These are phyloP conservation scores for Grosmannia huntii DNA, from an alignment of 2,329 filamentous ascomycete genomes.

Conservation along the genomic window DNA sequence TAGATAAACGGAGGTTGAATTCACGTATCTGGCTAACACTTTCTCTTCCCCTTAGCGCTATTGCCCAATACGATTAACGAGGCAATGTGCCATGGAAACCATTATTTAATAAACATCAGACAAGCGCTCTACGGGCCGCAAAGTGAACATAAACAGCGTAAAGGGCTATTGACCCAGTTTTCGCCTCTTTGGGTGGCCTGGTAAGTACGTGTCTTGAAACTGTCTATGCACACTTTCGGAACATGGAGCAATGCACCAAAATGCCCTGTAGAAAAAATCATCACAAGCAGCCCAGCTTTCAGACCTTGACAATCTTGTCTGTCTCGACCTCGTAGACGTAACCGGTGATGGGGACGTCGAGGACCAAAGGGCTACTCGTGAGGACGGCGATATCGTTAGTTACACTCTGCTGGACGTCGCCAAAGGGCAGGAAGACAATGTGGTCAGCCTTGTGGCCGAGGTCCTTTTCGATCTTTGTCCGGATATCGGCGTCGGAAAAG, in stretches of 20 bases:
- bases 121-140: too few species aligned
- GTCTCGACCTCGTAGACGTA: conserved; percentile 38
- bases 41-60: too few species aligned
- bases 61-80: too few species aligned
- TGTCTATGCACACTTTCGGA: background rate
- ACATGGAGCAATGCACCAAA: too few species aligned
- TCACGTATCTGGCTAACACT: too few species aligned
- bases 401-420: conserved; percentile 50
- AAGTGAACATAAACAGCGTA: too few species aligned
- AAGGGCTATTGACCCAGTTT: too few species aligned
- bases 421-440: conserved; percentile 53
- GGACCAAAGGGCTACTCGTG: conserved; percentile 47
- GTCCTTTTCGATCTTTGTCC: conserved; percentile 42
- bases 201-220: too few species aligned
- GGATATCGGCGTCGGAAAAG: conserved; percentile 44
- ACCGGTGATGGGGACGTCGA: conserved; percentile 49
- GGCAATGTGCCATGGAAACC: too few species aligned
- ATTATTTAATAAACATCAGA: too few species aligned
- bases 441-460: conserved; percentile 34
- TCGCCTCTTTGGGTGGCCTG: too few species aligned
- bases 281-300: background rate
- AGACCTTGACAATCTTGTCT: conserved; percentile 4
- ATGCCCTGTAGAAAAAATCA: background rate
- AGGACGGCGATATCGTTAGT: conserved; percentile 52
- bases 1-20: too few species aligned